Conservation (phyloP, 2,329 filamentous ascomycete species). For the Arthrobotrys sphaeroides region DNA sequence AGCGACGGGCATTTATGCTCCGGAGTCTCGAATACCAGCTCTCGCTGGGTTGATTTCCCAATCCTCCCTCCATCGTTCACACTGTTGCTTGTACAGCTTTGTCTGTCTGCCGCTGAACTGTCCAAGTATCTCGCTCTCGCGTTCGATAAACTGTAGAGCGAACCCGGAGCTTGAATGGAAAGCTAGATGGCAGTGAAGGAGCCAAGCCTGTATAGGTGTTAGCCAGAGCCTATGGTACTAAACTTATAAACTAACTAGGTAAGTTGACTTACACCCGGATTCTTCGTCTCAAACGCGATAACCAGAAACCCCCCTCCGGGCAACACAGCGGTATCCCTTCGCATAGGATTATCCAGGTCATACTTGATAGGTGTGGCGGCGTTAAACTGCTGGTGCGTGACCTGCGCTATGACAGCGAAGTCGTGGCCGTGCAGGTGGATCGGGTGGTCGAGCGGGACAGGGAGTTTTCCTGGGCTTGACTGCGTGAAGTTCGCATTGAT, state of each 20-base stretch:
- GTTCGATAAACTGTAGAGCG: constrained; percentile 66
- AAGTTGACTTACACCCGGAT: constrained; percentile 62
- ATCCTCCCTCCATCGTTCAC: constrained; percentile 27
- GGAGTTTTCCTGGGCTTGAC: background rate
- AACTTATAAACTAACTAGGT: background rate
- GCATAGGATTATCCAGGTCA: constrained; percentile 64
- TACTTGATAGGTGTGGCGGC: constrained; percentile 23
- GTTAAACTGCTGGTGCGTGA: constrained; percentile 29
- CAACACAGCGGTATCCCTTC: constrained; percentile 67
- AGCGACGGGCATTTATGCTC: constrained; percentile 25
- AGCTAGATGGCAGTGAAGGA: constrained; percentile 61
- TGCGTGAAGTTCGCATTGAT: constrained; percentile 58
- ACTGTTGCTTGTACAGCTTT: constrained; percentile 26
- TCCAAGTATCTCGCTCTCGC: constrained; percentile 19
- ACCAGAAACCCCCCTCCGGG: constrained; percentile 64
- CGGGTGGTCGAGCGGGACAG: constrained; percentile 60
- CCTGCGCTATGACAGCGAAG: constrained; percentile 61
- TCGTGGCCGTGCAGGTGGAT: constrained; percentile 68
- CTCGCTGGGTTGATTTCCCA: constrained; percentile 27
- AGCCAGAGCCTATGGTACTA: background rate
- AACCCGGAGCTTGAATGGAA: constrained; percentile 69
- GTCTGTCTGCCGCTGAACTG: background rate
- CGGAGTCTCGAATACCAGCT: constrained; percentile 14
- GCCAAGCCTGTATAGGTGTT: constrained; percentile 51
- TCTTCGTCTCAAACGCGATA: constrained; percentile 66